A percentile compares a stretch with the other conserved stretches of the same genome.
These are phyloP conservation scores for Aphanoascus verrucosus DNA, from an alignment of 2,329 filamentous ascomycete species.

Conservation along the genomic window DNA sequence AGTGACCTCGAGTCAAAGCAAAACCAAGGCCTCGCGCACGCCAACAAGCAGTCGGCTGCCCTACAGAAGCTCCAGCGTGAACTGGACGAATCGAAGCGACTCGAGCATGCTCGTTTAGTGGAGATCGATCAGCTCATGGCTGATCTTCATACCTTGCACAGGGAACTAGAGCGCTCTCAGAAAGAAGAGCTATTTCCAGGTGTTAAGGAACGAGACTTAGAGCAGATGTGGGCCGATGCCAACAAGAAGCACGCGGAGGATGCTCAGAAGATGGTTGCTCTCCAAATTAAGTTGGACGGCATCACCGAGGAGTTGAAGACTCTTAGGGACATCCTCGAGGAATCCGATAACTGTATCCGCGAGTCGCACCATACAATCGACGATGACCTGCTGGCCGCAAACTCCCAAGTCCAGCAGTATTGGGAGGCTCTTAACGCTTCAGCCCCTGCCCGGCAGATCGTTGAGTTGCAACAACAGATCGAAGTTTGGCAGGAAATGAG, in stretches of 20 bases:
- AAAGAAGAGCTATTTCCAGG: too few relatives aligned
- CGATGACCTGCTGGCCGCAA: too few relatives aligned
- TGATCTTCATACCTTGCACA: too few relatives aligned
- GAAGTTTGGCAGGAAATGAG: conserved; percentile 4
- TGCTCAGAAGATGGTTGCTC: background rate
- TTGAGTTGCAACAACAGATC: conserved; percentile 2
- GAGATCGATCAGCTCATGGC: background rate
- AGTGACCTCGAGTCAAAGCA: background rate
- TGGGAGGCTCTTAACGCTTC: background rate
- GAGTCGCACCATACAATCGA: background rate
- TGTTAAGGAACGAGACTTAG: background rate
- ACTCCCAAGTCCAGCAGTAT: background rate
- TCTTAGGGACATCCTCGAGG: too few relatives aligned
- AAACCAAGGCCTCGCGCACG: background rate
- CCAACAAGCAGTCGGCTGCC: background rate
- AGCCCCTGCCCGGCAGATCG: background rate
- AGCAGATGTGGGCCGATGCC: background rate
- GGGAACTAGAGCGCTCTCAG: too few relatives aligned
- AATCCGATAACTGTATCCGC: too few relatives aligned
- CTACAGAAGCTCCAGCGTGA: conserved; percentile 2
- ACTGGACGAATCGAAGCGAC: background rate
- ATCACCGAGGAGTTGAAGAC: too few relatives aligned
- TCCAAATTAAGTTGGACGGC: too few relatives aligned
- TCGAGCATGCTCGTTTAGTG: background rate
- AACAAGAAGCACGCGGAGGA: background rate